phyloP scores from a whole-genome alignment of 1,284 basidiomycete species.

The Chondrostereum purpureum region DNA sequence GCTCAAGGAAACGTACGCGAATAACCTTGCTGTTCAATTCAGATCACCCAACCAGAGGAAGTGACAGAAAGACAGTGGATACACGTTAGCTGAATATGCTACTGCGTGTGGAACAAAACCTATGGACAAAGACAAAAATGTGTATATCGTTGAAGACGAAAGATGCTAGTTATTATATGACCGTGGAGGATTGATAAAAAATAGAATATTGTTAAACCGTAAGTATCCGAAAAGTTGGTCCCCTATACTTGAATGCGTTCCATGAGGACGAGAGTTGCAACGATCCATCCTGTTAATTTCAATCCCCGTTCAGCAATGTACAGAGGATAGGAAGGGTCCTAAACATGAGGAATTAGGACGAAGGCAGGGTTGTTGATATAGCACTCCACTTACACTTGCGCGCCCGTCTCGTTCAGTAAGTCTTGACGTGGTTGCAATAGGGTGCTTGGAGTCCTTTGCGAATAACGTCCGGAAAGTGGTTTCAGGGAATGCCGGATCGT shows the following conservation, averaged over 20 bases:
- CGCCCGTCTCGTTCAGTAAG: slow-evolving; percentile 12
- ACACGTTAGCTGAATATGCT: too few relatives aligned
- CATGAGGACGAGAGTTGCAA: slow-evolving; percentile 12
- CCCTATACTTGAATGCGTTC: slow-evolving; percentile 4
- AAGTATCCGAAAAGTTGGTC: neutral
- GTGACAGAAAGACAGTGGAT: too few relatives aligned
- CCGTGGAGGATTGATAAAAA: neutral
- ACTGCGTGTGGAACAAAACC: too few relatives aligned
- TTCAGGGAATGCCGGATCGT: slow-evolving; percentile 15
- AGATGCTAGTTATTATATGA: too few relatives aligned
- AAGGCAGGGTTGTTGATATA: neutral
- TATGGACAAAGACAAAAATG: too few relatives aligned
- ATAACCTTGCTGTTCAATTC: too few relatives aligned
- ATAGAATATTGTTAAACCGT: neutral
- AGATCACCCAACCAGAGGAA: too few relatives aligned
- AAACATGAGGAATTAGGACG: neutral
- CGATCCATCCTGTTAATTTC: slow-evolving; percentile 9
- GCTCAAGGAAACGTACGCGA: too few relatives aligned
- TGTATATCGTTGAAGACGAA: too few relatives aligned
- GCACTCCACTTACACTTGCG: slow-evolving; percentile 6
- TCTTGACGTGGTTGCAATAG: slow-evolving; percentile 14
- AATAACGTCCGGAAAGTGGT: slow-evolving; percentile 12
- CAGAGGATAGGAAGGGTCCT: slow-evolving; percentile 16
- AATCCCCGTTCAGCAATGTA: slow-evolving; percentile 15
- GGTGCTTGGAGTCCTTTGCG: slow-evolving; percentile 12